Evolutionary conservation across 148 eudicot species (phyloP), one percentile per base, ranked within the genome.

Genomic region (Arctostaphylos glauca): DNA sequence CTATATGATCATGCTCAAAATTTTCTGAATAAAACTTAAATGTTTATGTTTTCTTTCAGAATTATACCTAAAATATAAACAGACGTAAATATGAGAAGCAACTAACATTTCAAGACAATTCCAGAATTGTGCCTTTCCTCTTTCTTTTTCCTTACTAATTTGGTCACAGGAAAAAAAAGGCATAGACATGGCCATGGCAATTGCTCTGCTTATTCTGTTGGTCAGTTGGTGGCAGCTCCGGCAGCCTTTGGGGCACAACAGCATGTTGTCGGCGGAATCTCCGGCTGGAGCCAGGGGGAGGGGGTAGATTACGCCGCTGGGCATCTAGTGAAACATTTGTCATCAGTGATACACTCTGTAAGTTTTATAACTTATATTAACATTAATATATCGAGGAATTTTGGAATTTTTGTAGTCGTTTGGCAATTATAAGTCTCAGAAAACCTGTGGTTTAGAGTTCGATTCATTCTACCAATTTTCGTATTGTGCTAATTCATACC

Each of bases 331-430:
- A 82, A 78, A 85, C 78, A 19, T 85, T 82, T 14, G 47, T 46
- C 0, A 70, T 73, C 16, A 82, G 84, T 10, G 87, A 85, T 53
- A 78, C 59, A 6, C 87, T 85, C 4, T 31, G 88, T 87, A 66
- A 84, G 84, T 25, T 66, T 0, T 7, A 0, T 0, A 12, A 25
- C 2, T 16, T 25, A 4, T 66, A 9, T 9, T 31, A 38, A 16
- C 44, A 25, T 23, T 6, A 5, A 25, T 31, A 66, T 0, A 3
- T 66, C 31, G 71, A 31, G 6, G 3, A n/a, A 0, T 66, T 5
- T 6, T 31, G 38, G 38, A 31, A 31, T 31, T 31, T 0, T 31
- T 31, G 38, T 31, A 31, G 38, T 31, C 38, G 38, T 31, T 31
- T 31, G 38, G 1, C 38, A 31, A 1, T 31, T 31, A 31, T 31